phyloP scores from a whole-genome alignment of 495 filamentous ascomycete species.

The Penicillium malachiteum region DNA sequence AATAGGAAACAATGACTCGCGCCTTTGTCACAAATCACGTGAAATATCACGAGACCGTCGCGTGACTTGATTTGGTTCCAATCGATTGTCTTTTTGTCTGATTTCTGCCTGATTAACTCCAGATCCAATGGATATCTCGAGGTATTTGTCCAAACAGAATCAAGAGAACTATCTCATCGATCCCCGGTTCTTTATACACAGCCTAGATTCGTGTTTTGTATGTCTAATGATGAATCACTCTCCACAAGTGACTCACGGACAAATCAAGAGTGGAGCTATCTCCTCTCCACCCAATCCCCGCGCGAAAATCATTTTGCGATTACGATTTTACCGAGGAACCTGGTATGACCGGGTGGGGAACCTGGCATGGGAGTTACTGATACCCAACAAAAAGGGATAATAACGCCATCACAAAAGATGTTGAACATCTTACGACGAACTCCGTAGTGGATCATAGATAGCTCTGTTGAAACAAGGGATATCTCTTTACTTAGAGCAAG shows the following conservation, averaged over 20 bases:
- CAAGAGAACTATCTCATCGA: no score
- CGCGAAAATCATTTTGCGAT: conserved; percentile 7
- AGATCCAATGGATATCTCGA: no score
- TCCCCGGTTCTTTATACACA: background rate
- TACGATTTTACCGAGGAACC: background rate
- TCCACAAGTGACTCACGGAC: conserved; percentile 5
- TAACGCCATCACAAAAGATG: background rate
- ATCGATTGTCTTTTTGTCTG: no score
- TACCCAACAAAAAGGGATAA: background rate
- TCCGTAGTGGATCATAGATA: no score
- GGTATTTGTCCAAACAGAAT: no score
- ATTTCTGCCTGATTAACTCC: no score
- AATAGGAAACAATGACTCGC: background rate
- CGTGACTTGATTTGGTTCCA: no score
- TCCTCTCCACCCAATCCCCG: conserved; percentile 22
- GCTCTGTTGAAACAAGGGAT: background rate
- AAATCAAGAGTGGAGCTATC: conserved; percentile 12
- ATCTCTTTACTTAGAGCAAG: background rate
- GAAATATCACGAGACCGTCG: background rate
- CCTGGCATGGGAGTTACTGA: background rate
- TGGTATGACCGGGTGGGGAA: conserved; percentile 1
- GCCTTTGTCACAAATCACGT: background rate
- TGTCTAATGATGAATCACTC: background rate
- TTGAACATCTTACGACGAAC: background rate
- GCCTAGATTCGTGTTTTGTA: background rate